Evolutionary conservation across 2,329 filamentous ascomycete genomes (phyloP).

Genomic region (Curvularia hawaiiensis): DNA sequence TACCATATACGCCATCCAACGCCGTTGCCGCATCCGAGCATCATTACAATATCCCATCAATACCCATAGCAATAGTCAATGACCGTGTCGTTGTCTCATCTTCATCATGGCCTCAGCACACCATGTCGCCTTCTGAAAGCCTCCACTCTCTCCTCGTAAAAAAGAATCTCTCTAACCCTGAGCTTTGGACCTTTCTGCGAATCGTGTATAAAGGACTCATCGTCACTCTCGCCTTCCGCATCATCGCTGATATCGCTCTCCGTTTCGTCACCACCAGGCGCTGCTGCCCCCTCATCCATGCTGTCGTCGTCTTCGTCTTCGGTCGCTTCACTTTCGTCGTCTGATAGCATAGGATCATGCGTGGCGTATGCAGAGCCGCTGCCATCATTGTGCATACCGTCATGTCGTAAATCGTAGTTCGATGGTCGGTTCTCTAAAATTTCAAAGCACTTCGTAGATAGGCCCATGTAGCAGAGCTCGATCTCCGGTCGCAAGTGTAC

Average conservation of each 20-base stretch:
- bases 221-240: slow-evolving; percentile 51
- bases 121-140: slow-evolving; percentile 77
- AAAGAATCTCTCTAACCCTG: slow-evolving; percentile 76
- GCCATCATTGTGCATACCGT: slow-evolving; percentile 34
- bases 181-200: slow-evolving; percentile 58
- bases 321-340: slow-evolving; percentile 48
- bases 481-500: slow-evolving; percentile 77
- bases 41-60: slow-evolving; percentile 10
- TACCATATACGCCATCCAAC: slow-evolving; percentile 21
- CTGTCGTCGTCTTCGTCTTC: slow-evolving; percentile 57
- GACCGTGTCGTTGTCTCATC: slow-evolving; percentile 7
- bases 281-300: slow-evolving; percentile 57
- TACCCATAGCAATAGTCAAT: slow-evolving; percentile 10
- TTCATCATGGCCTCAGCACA: slow-evolving; percentile 32
- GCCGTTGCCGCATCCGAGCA: slow-evolving; percentile 6
- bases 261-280: slow-evolving; percentile 51
- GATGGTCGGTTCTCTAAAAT: slow-evolving; percentile 68
- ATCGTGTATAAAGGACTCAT: slow-evolving; percentile 59
- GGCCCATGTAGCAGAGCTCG: slow-evolving; percentile 76
- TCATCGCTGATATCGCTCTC: slow-evolving; percentile 46
- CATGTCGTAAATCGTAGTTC: slow-evolving; percentile 48
- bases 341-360: slow-evolving; percentile 41
- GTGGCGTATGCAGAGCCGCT: slow-evolving; percentile 29
- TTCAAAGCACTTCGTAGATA: slow-evolving; percentile 80
- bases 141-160: slow-evolving; percentile 78